A percentile compares a stretch with the other conserved stretches of the same genome.
Evolutionary conservation across 106 monocot genomes (phyloP).

Genomic region (Narthecium ossifragum): DNA sequence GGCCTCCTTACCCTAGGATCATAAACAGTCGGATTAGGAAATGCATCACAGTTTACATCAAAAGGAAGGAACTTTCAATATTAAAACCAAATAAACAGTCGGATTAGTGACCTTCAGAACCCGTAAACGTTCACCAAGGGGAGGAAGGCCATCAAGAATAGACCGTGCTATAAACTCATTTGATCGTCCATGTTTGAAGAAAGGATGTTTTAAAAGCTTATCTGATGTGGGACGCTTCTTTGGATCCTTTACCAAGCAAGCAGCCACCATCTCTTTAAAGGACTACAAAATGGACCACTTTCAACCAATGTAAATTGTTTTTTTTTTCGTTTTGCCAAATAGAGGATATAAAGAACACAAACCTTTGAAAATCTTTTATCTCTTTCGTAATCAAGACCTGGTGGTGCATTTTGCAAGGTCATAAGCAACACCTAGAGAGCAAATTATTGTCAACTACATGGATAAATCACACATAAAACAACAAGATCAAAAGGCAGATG

Average conservation of each 20-base stretch:
- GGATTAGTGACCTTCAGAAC: slow-evolving; percentile 77
- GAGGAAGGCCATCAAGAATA: slow-evolving; percentile 75
- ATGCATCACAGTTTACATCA: too few relatives aligned
- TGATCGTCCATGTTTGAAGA: slow-evolving; percentile 76
- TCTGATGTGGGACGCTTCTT: slow-evolving; percentile 85
- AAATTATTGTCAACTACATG: background rate
- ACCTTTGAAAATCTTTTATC: slow-evolving; percentile 90
- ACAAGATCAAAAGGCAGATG: background rate
- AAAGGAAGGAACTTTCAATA: background rate
- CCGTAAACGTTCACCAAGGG: slow-evolving; percentile 86
- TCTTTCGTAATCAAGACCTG: slow-evolving; percentile 86
- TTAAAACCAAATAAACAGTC: slow-evolving; percentile 2
- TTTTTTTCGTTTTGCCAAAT: background rate
- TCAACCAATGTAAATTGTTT: background rate
- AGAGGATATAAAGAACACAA: background rate
- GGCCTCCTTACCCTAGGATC: slow-evolving; percentile 61
- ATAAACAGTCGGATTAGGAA: slow-evolving; percentile 4
- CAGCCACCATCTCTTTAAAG: slow-evolving; percentile 80
- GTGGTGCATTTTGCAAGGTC: slow-evolving; percentile 98
- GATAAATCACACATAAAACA: background rate
- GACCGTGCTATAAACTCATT: slow-evolving; percentile 57
- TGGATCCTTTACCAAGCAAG: slow-evolving; percentile 97
- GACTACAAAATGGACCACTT: slow-evolving; percentile 36
- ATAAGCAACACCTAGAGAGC: slow-evolving; percentile 71
- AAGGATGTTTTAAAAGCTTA: slow-evolving; percentile 89